Evolutionary conservation across 1,284 basidiomycete species (phyloP), one percentile per base, ranked within the genome.

Genomic region (Ustilago vetiveriae): DNA sequence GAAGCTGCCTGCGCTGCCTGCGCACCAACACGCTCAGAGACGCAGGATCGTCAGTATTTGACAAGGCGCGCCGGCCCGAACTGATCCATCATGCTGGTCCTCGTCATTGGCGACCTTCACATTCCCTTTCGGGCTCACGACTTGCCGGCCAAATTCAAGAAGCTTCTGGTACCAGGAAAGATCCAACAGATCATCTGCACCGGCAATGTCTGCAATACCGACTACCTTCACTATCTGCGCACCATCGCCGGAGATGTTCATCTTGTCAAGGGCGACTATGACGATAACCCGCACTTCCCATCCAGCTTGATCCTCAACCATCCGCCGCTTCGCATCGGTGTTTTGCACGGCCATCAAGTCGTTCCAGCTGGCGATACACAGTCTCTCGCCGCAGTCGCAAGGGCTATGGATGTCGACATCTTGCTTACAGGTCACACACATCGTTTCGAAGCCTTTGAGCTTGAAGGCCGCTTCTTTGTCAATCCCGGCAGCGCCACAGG

Each of bases 121-220:
- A 62, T 82, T 19, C 79, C 80, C 11, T 74, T 70, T 45, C 64
- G 79, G 13, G 86, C 87, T 2, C 92, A 95, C 81, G 95, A 97
- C 81, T 86, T 98, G 5, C 94, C 95, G 0, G 85, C 88, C 19
- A 98, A 98, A 84, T 98, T 98, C 85, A 95, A 95, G 84, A 97
- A 98, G 82, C 89, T 98, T 0, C 86, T 98, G 0, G 93, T 87
- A 7, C 84, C 95, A 10, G 95, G 96, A 32, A 98, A 98, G 84
- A 98, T 98, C 36, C 92, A 95, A 70, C 95, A 98, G 83, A 96
- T 98, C 66, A 87, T 98, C 29, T 96, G 94, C 82, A 98, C 95
- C 0, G 96, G 95, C 43, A 98, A 98, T 81, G 90, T 98, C 13
- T 96, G 93, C 82, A 96, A 98, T 84, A 90, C 90, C 76, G 95